Evolutionary conservation across 2,329 filamentous ascomycete species (phyloP).

Genomic region (Polychaeton citri): DNA sequence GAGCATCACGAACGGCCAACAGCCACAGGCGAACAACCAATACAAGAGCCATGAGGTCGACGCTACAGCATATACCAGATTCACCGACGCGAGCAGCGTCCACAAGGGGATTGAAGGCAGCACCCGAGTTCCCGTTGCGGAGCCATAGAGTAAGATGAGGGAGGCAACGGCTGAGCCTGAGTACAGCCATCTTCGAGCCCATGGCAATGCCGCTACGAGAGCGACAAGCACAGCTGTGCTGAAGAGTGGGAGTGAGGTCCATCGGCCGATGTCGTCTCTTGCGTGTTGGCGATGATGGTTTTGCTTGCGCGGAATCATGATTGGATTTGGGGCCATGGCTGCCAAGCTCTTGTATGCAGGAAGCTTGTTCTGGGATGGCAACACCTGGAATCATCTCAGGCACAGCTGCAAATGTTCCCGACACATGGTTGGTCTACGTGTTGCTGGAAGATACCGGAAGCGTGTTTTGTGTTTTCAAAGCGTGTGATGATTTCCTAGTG

Average conservation of each 20-base stretch:
- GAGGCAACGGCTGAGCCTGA: conserved; percentile 17
- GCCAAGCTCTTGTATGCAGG: too few relatives aligned
- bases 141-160: conserved; percentile 12
- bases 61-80: conserved; percentile 33
- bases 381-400: too few relatives aligned
- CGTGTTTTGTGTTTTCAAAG: too few relatives aligned
- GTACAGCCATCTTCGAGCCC: conserved; percentile 13
- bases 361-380: too few relatives aligned
- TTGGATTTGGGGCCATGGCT: conserved; percentile 10
- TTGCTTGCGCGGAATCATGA: conserved; percentile 8
- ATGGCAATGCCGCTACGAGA: conserved; percentile 7
- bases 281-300: conserved; percentile 1
- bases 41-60: conserved; percentile 41
- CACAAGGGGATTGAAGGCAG: conserved; percentile 33
- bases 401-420: too few relatives aligned
- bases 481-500: too few relatives aligned
- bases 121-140: conserved; percentile 22
- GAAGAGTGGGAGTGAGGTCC: conserved; percentile 1
- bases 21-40: conserved; percentile 27
- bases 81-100: conserved; percentile 33
- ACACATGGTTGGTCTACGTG: too few relatives aligned
- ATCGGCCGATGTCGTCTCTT: background rate
- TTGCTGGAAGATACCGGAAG: too few relatives aligned
- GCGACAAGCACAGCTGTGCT: conserved; percentile 6
- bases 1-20: conserved; percentile 30